A percentile compares a stretch with the other conserved stretches of the same genome.
These are phyloP conservation scores for Aspergillus versicolor DNA, from an alignment of 2,329 filamentous ascomycete genomes.

Conservation along the genomic window DNA sequence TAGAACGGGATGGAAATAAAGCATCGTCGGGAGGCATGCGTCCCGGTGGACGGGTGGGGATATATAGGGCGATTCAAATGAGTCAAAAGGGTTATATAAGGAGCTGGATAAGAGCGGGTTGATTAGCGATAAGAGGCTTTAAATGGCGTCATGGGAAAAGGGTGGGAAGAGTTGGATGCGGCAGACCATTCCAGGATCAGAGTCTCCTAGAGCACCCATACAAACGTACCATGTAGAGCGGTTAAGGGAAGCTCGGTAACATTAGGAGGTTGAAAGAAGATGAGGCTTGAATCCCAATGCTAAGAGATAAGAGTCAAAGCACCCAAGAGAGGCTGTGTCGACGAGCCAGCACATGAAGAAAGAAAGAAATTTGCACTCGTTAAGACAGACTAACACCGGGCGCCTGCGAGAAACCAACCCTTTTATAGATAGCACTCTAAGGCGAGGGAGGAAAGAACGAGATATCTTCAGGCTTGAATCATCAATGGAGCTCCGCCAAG, in stretches of 20 bases:
- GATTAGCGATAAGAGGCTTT: conserved; percentile 15
- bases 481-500: conserved; percentile 10
- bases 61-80: conserved; percentile 14
- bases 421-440: conserved; percentile 1
- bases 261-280: not conserved
- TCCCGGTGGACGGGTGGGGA: conserved; percentile 23
- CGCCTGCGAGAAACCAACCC: not conserved
- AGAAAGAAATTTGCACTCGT: not conserved
- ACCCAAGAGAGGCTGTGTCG: conserved; percentile 3
- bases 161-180: not conserved
- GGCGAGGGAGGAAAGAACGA: conserved; percentile 11
- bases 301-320: conserved; percentile 1
- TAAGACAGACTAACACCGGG: not conserved
- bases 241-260: not conserved
- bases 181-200: not conserved
- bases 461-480: conserved; percentile 13
- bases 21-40: conserved; percentile 47
- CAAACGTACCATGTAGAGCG: not conserved
- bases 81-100: conserved; percentile 20
- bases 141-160: conserved; percentile 5
- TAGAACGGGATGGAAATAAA: conserved; percentile 34
- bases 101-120: conserved; percentile 10
- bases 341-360: conserved; percentile 2
- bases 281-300: conserved; percentile 4
- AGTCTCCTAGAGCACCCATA: not conserved